Evolutionary conservation across 2,329 filamentous ascomycete species (phyloP).

Genomic region (Ascochyta viciae-villosae): DNA sequence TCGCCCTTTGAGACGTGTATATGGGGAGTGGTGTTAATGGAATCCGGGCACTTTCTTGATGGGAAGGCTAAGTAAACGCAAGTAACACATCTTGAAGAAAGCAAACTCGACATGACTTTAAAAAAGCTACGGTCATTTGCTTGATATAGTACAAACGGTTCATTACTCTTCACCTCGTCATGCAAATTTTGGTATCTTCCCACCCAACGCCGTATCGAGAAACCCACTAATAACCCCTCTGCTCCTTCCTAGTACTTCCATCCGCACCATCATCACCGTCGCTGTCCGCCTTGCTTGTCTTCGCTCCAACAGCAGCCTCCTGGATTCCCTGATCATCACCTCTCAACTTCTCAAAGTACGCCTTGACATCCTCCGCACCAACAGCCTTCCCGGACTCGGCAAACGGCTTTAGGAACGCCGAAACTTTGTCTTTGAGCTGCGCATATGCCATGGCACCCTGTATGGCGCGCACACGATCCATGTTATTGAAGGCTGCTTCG

Average conservation of each 20-base stretch:
- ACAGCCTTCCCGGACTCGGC: slow-evolving; percentile 89
- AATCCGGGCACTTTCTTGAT: no score
- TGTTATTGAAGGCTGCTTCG: slow-evolving; percentile 87
- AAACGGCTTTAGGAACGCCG: slow-evolving; percentile 91
- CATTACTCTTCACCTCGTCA: slow-evolving; percentile 2
- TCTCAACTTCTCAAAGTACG: slow-evolving; percentile 91
- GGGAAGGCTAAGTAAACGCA: no score
- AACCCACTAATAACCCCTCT: slow-evolving; percentile 47
- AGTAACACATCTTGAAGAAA: background rate
- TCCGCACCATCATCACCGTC: slow-evolving; percentile 33
- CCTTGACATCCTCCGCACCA: slow-evolving; percentile 93
- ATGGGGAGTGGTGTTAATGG: no score
- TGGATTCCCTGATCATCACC: slow-evolving; percentile 80
- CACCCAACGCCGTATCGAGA: background rate
- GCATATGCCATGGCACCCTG: slow-evolving; percentile 98
- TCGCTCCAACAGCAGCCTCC: slow-evolving; percentile 43
- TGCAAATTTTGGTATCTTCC: slow-evolving; percentile 1
- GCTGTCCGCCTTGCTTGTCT: slow-evolving; percentile 38
- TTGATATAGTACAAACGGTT: background rate
- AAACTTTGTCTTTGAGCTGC: slow-evolving; percentile 93
- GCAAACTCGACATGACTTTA: background rate
- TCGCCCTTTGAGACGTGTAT: no score
- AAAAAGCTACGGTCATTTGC: background rate
- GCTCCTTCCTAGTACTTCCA: slow-evolving; percentile 44
- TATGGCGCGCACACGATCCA: slow-evolving; percentile 91